phyloP scores from a whole-genome alignment of 176 grass and related monocot genomes.

The Pontederia paniculata region DNA sequence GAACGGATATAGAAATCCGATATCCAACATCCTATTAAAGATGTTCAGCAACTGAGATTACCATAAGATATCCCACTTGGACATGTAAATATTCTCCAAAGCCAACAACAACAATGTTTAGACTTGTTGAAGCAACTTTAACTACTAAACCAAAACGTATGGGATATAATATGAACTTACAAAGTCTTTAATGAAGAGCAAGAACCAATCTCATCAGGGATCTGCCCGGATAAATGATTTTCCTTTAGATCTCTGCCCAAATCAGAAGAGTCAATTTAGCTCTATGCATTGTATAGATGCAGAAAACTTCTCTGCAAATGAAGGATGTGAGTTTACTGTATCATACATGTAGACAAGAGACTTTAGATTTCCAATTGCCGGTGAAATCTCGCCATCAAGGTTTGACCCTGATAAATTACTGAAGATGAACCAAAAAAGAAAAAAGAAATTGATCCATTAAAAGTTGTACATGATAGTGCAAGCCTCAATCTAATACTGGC shows the following conservation, averaged over 20 bases:
- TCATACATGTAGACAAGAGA: constrained; percentile 62
- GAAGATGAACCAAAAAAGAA: constrained; percentile 5
- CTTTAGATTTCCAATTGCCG: constrained; percentile 70
- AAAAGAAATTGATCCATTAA: background rate
- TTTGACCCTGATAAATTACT: constrained; percentile 86
- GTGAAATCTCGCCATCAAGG: constrained; percentile 88
- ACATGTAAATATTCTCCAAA: too few species aligned
- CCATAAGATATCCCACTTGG: too few species aligned
- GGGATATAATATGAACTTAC: constrained; percentile 31
- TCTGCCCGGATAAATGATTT: constrained; percentile 72
- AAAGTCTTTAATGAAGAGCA: constrained; percentile 54
- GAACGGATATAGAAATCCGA: too few species aligned
- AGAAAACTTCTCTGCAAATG: background rate
- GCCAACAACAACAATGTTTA: too few species aligned
- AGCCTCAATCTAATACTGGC: background rate
- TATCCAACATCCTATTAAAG: too few species aligned
- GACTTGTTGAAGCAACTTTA: too few species aligned
- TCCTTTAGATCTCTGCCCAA: constrained; percentile 58
- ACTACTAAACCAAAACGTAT: background rate
- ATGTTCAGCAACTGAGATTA: too few species aligned
- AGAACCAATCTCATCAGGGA: constrained; percentile 92
- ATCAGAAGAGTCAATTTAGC: background rate
- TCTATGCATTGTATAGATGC: background rate
- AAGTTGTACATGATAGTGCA: background rate
- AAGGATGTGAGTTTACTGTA: background rate